Evolutionary conservation across 2,329 filamentous ascomycete genomes (phyloP).

Genomic region (Claviceps humidiphila): DNA sequence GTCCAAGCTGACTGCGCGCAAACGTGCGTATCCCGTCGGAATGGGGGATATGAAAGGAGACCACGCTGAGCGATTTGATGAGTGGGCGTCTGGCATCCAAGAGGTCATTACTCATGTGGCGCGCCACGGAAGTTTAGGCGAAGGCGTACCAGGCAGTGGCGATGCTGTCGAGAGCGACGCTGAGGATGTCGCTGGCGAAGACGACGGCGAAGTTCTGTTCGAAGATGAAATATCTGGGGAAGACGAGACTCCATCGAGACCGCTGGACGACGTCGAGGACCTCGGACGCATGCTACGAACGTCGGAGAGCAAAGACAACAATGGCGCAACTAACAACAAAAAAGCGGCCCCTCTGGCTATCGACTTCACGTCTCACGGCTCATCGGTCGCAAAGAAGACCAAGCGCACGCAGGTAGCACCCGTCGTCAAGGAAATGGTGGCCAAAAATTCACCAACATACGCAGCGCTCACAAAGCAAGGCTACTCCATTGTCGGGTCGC

Average conservation of each 20-base stretch:
- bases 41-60: slow-evolving; percentile 78
- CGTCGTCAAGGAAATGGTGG: slow-evolving; percentile 80
- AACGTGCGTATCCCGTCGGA: slow-evolving; percentile 78
- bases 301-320: slow-evolving; percentile 24
- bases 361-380: slow-evolving; percentile 68
- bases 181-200: slow-evolving; percentile 50
- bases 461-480: slow-evolving; percentile 87
- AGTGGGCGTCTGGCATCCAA: slow-evolving; percentile 66
- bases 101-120: slow-evolving; percentile 56
- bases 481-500: slow-evolving; percentile 87
- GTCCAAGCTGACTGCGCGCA: slow-evolving; percentile 80
- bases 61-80: slow-evolving; percentile 48
- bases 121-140: slow-evolving; percentile 43
- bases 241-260: slow-evolving; percentile 23
- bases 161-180: slow-evolving; percentile 76
- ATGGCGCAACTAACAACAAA: slow-evolving; percentile 16
- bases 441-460: slow-evolving; percentile 78
- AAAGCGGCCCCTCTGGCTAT: slow-evolving; percentile 48
- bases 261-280: slow-evolving; percentile 73
- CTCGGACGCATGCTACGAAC: slow-evolving; percentile 52
- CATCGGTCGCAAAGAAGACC: slow-evolving; percentile 32
- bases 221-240: slow-evolving; percentile 26
- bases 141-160: slow-evolving; percentile 64
- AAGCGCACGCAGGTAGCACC: slow-evolving; percentile 26
- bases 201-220: slow-evolving; percentile 36